phyloP scores from a whole-genome alignment of 2,329 filamentous ascomycete genomes.

The Sporothrix inflata region DNA sequence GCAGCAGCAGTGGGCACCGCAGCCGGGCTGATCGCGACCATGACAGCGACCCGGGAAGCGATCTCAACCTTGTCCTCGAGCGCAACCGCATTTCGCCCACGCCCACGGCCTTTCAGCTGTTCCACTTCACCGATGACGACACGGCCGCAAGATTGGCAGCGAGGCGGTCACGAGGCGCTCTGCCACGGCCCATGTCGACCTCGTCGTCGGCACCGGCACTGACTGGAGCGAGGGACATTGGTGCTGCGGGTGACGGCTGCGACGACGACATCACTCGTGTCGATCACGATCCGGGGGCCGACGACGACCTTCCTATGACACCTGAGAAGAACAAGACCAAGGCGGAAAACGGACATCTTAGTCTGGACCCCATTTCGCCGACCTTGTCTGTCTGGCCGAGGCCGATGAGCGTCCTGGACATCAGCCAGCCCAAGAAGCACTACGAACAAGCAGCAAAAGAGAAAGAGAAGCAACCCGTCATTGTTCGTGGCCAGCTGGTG shows the following conservation, averaged over 20 bases:
- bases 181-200: slow-evolving; percentile 31
- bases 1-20: background rate
- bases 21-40: background rate
- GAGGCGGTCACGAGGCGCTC: background rate
- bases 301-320: background rate
- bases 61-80: background rate
- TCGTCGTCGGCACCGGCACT: slow-evolving; percentile 33
- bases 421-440: background rate
- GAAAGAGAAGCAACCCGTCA: background rate
- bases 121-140: slow-evolving; percentile 26
- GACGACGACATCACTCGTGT: background rate
- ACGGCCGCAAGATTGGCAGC: background rate
- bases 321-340: background rate
- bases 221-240: background rate
- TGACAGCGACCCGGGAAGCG: background rate
- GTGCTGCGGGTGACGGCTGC: background rate
- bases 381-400: slow-evolving; percentile 21
- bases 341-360: background rate
- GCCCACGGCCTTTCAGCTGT: slow-evolving; percentile 22
- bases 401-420: background rate
- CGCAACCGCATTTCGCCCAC: slow-evolving; percentile 21
- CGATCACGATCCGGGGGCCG: background rate
- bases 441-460: background rate
- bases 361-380: slow-evolving; percentile 11
- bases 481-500: background rate